A percentile compares a stretch with the other conserved stretches of the same genome.
Conservation (phyloP, 768 basidiomycete genomes). For the Macrolepiota albuminosa region DNA sequence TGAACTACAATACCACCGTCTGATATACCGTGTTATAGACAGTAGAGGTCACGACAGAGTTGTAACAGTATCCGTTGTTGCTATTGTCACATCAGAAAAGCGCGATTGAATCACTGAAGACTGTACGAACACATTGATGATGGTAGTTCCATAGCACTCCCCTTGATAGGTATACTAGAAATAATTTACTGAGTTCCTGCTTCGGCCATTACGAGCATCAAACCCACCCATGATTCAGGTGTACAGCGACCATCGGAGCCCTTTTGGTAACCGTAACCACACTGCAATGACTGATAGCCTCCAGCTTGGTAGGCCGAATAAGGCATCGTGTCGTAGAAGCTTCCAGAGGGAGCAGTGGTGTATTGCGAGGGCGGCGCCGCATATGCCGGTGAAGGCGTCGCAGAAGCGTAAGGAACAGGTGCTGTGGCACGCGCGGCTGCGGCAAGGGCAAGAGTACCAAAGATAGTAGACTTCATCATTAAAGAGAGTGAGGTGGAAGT, state of each 20-base stretch:
- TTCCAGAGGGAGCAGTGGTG: conserved; percentile 29
- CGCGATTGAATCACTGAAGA: neutral
- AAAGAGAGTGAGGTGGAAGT: conserved; percentile 42
- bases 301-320: conserved; percentile 57
- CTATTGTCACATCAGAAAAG: conserved; percentile 11
- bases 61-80: conserved; percentile 20
- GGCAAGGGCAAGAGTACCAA: conserved; percentile 56
- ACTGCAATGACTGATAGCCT: conserved; percentile 61
- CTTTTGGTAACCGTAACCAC: conserved; percentile 69
- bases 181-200: conserved; percentile 1
- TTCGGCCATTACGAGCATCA: neutral
- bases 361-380: conserved; percentile 27
- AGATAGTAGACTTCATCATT: conserved; percentile 60
- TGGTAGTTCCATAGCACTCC: conserved; percentile 63
- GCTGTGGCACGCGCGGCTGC: conserved; percentile 43
- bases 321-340: conserved; percentile 48
- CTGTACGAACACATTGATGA: conserved; percentile 35
- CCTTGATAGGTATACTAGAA: conserved; percentile 32
- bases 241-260: conserved; percentile 50
- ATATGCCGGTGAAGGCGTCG: conserved; percentile 21
- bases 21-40: conserved; percentile 27
- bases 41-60: conserved; percentile 33
- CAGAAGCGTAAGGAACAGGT: conserved; percentile 11
- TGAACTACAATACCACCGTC: conserved; percentile 19
- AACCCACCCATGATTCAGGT: conserved; percentile 54